These are phyloP conservation scores for Mimosa pudica DNA, from an alignment of 306 rosid species.

Conservation along the genomic window DNA sequence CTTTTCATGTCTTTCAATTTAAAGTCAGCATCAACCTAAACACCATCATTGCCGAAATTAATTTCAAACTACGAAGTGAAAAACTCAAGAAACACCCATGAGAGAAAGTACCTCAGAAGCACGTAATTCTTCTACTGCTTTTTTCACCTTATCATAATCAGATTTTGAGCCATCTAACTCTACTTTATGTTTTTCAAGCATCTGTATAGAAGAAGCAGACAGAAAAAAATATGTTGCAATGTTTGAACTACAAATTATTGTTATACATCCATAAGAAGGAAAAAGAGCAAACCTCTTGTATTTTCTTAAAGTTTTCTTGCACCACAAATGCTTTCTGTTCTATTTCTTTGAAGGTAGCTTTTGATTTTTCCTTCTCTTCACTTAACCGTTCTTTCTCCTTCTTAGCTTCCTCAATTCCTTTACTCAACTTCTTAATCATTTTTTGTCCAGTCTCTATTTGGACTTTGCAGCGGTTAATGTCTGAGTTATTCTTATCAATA, in stretches of 20 bases:
- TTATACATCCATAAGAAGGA: conserved; percentile 7
- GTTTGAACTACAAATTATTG: conserved; percentile 10
- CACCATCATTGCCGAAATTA: conserved; percentile 31
- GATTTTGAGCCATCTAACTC: conserved; percentile 68
- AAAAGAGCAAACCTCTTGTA: conserved; percentile 62
- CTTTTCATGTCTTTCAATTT: conserved; percentile 88
- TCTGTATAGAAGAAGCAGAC: conserved; percentile 43
- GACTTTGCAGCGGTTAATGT: conserved; percentile 86
- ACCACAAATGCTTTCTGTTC: conserved; percentile 83
- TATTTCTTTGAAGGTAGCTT: conserved; percentile 67
- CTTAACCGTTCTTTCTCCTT: conserved; percentile 69
- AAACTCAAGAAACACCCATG: conserved; percentile 5
- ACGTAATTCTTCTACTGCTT: conserved; percentile 69
- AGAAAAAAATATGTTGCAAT: conserved; percentile 12
- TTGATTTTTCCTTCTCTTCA: conserved; percentile 66
- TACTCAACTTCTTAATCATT: conserved; percentile 76
- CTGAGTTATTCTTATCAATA: conserved; percentile 76
- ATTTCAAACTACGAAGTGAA: background rate
- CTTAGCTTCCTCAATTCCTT: conserved; percentile 82
- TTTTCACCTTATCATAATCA: conserved; percentile 67
- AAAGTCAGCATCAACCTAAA: conserved; percentile 84
- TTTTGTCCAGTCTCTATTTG: conserved; percentile 88
- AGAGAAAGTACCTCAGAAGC: conserved; percentile 75
- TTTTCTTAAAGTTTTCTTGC: conserved; percentile 67
- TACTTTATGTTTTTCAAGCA: conserved; percentile 68